Evolutionary conservation across 495 filamentous ascomycete genomes (phyloP), one percentile per base, ranked within the genome.

Genomic region (Penicillium bovifimosum): DNA sequence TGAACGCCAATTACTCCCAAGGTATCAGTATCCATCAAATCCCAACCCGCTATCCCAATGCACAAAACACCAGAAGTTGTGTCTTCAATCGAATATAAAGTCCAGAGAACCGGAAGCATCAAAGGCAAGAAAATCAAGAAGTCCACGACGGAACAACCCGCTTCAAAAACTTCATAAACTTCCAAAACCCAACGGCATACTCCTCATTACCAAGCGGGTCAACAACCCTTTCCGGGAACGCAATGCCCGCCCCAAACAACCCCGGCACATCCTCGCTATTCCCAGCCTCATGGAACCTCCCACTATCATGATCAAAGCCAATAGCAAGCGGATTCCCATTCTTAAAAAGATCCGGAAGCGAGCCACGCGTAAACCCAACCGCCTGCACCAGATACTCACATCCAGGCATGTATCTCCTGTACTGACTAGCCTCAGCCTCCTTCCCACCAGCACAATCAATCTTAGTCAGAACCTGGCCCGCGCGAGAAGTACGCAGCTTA

Each of bases 91-190:
- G 6, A 29, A 29, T 29, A 29, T 1, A 29, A 42, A 31, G 17
- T 29, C 13, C 2, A 31, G n/a, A 17, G 3, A 6, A 32, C 20
- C 16, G 32, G 32, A 28, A 27, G n/a, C 14, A 2, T 18, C 42
- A 38, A 11, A 49, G 2, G 13, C 7, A 2, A 18, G n/a, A 26
- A 9, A 3, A 47, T 47, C 32, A 50, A 6, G 52, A 28, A 16
- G 18, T 7, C 80, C 79, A 83, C 17, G 62, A 52, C 26, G 77
- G 76, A 13, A 65, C 55, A 20, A 81, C 79, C 54, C 67, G 69
- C 60, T 80, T 79, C 47, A 82, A 58, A 56, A 75, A 83, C 50
- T 73, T 79, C 80, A 83, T 83, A 58, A 85, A 85, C 69, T 85
- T 85, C 42, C 66, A 79, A 62, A 84, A 79, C 0, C 81, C 81